Base-by-base conservation (phyloP, 306 rosid genomes). In the Vigna hirtella region DNA sequence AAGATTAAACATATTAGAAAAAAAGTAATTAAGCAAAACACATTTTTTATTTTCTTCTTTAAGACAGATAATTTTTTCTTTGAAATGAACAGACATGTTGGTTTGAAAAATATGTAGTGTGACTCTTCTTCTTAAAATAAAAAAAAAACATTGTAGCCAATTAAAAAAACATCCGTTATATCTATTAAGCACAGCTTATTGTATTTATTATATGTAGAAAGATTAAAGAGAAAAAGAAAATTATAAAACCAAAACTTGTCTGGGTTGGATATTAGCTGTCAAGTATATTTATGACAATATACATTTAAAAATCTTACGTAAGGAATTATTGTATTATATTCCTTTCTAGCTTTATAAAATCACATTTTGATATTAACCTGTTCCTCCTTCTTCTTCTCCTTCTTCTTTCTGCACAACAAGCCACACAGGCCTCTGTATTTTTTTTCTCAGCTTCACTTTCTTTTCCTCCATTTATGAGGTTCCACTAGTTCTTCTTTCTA, bases 221-320 rank as follows among this genome's bases (percentile, higher is more conserved):
- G 65, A 56, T 14, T 2, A 20, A 47, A 15, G 9, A 7, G 24
- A 7, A 52, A 43, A 49, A 8, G 70, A 12, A 38, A 28, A 36
- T 5, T 20, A 64, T 52, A 56, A 77, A 56, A 22, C 38, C 9
- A 43, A 61, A 51, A 61, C 72, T 22, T 36, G 58, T 78, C 83
- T 26, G 36, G 79, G 95, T 87, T 90, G 97, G 88, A 90, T 87
- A 88, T 92, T 90, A 92, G 97, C 92, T 92, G 97, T 87, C 93
- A 90, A 83, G 86, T 81, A 80, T 63, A 77, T 77, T 79, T 6
- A 67, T 74, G 76, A 70, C 45, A 74, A 18, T 36, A 57, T 56
- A 66, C 8, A 73, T 72, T 59, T 48, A 62, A 51, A 65, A 65
- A 56, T 55, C 66, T 76, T n/a, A 69, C 77, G 74, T 78, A 57